These are phyloP conservation scores for Phialophora expanda DNA, from an alignment of 2,329 filamentous ascomycete genomes.

Conservation along the genomic window DNA sequence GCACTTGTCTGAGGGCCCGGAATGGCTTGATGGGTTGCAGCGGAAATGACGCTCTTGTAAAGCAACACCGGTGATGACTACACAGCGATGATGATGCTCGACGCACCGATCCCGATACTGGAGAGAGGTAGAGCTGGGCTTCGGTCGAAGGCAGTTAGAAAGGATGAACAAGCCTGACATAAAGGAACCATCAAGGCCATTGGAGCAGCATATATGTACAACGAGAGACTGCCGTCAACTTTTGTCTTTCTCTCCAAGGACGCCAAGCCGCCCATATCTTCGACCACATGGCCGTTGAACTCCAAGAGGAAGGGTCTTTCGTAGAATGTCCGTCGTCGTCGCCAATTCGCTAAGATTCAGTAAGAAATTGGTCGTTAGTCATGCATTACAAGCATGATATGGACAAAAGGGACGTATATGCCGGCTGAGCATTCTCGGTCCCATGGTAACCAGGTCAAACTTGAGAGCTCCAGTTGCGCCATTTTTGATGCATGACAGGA, in stretches of 20 bases:
- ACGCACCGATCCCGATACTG: not conserved
- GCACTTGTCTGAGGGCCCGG: not conserved
- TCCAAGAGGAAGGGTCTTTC: not conserved
- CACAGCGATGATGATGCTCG: not conserved
- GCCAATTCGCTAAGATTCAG: not conserved
- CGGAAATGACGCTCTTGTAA: not conserved
- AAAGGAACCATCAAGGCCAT: not conserved
- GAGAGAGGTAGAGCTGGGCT: not conserved
- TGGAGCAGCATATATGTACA: constrained; percentile 2
- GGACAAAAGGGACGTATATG: not conserved
- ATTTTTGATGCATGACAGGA: not conserved
- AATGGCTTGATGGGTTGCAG: not conserved
- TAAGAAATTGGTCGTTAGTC: not conserved
- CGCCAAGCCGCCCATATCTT: not conserved
- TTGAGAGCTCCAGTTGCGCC: not conserved
- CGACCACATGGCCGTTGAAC: not conserved
- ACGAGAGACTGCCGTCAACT: not conserved
- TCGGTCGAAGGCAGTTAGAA: not conserved
- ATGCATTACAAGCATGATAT: constrained; percentile 1
- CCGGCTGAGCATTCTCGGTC: not conserved
- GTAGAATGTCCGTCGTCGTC: not conserved
- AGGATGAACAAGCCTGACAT: not conserved
- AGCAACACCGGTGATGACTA: not conserved
- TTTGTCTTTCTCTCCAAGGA: not conserved
- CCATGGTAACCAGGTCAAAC: not conserved